Conservation (phyloP, 176 grass and related monocot species). For the Hsuehochloa calcarea region DNA sequence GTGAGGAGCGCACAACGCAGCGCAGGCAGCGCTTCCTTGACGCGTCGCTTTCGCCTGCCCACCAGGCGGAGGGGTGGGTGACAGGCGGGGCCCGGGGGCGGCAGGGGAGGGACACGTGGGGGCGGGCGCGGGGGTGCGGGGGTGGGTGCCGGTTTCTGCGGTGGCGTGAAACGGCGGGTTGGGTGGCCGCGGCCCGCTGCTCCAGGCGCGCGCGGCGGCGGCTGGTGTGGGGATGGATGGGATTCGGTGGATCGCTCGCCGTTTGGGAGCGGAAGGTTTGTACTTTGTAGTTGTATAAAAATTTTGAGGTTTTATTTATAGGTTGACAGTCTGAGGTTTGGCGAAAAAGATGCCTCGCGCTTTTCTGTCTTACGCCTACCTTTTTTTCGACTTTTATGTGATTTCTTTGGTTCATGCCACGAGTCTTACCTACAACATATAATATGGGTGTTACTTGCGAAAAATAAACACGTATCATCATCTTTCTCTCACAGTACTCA, state of each 20-base stretch:
- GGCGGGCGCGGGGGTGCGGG: constrained; percentile 18
- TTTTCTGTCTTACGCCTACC: background rate
- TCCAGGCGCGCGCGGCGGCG: constrained; percentile 19
- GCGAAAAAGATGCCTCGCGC: background rate
- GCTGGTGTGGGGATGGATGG: background rate
- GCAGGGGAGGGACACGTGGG: constrained; percentile 50
- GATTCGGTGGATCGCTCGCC: constrained; percentile 28
- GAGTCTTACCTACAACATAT: too few species aligned
- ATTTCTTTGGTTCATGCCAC: background rate
- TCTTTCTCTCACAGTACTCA: too few species aligned
- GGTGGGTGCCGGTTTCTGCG: constrained; percentile 35
- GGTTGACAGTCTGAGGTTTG: constrained; percentile 9
- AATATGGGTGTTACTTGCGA: too few species aligned
- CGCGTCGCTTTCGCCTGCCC: constrained; percentile 70
- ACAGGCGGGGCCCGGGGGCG: constrained; percentile 49
- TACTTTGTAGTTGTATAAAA: background rate
- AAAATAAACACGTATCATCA: too few species aligned
- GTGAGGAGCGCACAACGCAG: background rate
- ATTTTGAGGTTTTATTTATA: constrained; percentile 48
- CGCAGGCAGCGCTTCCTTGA: constrained; percentile 43
- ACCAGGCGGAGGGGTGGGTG: constrained; percentile 45
- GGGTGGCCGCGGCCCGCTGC: constrained; percentile 38
- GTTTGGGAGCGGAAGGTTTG: background rate
- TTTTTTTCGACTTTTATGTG: background rate
- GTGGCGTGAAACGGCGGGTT: constrained; percentile 43